Evolutionary conservation across 2,329 filamentous ascomycete genomes (phyloP), one percentile per base, ranked within the genome.

Genomic region (Pseudocercospora fijiensis): DNA sequence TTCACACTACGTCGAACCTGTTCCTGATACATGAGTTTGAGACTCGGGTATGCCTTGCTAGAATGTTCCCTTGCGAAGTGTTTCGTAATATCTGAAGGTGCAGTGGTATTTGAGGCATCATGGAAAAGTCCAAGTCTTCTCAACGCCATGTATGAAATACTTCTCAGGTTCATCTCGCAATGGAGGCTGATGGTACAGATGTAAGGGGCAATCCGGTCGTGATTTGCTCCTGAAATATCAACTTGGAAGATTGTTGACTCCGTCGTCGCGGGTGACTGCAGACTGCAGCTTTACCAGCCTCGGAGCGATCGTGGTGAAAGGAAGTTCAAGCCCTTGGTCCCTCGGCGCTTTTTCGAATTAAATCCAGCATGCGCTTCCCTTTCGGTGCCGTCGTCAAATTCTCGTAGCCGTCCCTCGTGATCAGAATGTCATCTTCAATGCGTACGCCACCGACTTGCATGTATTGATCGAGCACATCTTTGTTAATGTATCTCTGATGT

Each of bases 361-460:
- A 56, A 13, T 69, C 51, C 41, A 75, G 61, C 73, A 76, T 75
- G 47, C 70, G 69, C 20, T 73, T 70, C 28, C 74, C 83, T 81
- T 74, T 92, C 78, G 72, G 92, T 79, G 72, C 91, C 88, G 56
- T 88, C 82, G 92, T 96, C 74, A 98, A 74, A 73, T 96, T 96
- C 78, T 96, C 92, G 71, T 87, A 87, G 0, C 93, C 92, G 16
- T 85, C 80, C 64, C 88, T 82, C 0, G 90, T 96, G 61, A 98
- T 87, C 26, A 96, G 81, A 41, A 98, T 85, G 74, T 93, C 90
- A 73, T 98, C 80, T 79, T 99, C 94, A 65, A 98, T 96, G 57
- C 94, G 85, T 27, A 96, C 92, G 37, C 94, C 94, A 10, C 94
- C 94, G 1, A 98, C 88, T 28, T 79, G 80, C 80, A 90, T 93